Evolutionary conservation across 2,329 filamentous ascomycete species (phyloP), one percentile per base, ranked within the genome.

Genomic region (Esteya vermicola): DNA sequence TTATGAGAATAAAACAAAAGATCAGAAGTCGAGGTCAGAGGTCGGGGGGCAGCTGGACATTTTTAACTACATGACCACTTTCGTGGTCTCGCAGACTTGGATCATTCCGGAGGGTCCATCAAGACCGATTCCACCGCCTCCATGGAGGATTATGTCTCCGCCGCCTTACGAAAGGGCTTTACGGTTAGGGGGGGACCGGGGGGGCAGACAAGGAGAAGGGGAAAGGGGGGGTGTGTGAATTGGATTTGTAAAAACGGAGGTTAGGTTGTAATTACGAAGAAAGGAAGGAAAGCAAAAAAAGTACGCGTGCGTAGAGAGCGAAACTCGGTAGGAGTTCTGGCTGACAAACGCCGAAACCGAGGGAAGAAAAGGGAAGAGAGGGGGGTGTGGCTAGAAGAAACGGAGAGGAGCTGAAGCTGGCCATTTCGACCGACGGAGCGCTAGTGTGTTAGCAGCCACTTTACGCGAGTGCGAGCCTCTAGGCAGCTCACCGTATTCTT

Each of bases 121-220:
- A 33, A 25, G 13, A 26, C 38, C 39, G 39, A 41, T 36, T 36
- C 27, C 6, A 41, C 39, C 39, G 39, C 36, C 28, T n/a, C 27
- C n/a, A 32, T 31, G 21, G 20, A 30, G 21, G 12, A 13, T n/a
- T 30, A 26, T 13, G 21, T 18, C 33, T 40, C 32, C 38, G 31
- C 31, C 38, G 38, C 20, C 28, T 39, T 39, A 39, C 28, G 22
- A 34, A 33, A 18, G 32, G 20, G 26, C 26, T 28, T 36, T 19
- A 18, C 14, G 20, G 22, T 13, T 22, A 38, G 14, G 16, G 25
- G 36, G 20, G 19, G 9, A 27, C 19, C 6, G 25, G 23, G 20
- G 32, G 33, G 38, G 38, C 19, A 38, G 14, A 14, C 13, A 18
- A 30, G 9, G 30, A n/a, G 18, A 32, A 32, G 4, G 30, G 18